phyloP scores from a whole-genome alignment of 75 land plant genomes.

The Picea sitchensis region DNA sequence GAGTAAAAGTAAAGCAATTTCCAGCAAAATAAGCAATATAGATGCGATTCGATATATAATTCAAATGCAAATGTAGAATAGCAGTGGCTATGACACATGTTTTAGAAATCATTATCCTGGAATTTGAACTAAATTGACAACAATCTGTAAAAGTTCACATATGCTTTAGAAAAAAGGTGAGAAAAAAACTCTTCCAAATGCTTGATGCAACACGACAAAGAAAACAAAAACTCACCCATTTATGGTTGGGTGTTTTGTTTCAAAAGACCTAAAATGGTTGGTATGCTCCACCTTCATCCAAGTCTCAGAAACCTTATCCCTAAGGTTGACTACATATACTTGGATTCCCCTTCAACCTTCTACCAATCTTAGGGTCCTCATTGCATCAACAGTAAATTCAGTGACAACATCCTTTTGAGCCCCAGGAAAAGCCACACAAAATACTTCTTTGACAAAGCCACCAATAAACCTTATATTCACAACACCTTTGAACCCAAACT shows the following conservation, averaged over 20 bases:
- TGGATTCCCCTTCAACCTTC: conserved; percentile 76
- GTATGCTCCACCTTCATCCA: conserved; percentile 8
- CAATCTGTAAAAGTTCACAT: neutral
- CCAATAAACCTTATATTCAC: no score
- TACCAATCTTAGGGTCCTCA: conserved; percentile 55
- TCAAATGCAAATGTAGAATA: neutral
- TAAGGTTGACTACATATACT: conserved; percentile 52
- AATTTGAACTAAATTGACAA: neutral
- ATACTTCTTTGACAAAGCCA: no score
- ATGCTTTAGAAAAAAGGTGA: neutral
- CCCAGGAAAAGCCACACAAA: no score
- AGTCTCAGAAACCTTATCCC: conserved; percentile 22
- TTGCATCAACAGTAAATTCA: conserved; percentile 11
- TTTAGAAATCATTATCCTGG: neutral
- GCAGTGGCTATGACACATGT: neutral
- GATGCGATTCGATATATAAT: neutral
- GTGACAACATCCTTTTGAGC: neutral
- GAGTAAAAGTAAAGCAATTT: no score
- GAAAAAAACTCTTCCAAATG: neutral
- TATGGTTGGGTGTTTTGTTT: neutral
- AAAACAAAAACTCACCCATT: neutral
- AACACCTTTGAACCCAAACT: no score
- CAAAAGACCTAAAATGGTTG: neutral
- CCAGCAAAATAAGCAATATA: neutral
- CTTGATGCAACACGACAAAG: neutral